Conservation (phyloP, 2,329 filamentous ascomycete genomes). For the Ophioceras dolichostomum region DNA sequence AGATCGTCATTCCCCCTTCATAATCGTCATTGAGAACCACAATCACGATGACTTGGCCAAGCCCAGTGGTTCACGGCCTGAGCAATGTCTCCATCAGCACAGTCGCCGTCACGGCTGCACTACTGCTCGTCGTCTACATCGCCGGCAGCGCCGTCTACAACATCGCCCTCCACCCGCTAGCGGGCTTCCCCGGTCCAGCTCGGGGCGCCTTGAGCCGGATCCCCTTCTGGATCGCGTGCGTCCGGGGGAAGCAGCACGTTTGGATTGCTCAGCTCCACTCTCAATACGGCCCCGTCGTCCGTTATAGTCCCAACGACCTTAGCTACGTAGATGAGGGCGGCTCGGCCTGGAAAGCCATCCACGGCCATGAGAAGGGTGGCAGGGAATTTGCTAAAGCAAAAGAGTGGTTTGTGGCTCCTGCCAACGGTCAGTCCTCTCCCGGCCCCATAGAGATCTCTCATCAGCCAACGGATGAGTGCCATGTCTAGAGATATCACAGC, state of each 20-base stretch:
- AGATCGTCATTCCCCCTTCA: too few relatives aligned
- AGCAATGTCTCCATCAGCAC: not conserved
- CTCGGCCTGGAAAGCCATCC: conserved; percentile 1
- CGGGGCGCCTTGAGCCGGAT: conserved; percentile 11
- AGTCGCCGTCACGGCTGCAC: too few relatives aligned
- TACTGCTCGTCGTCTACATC: conserved; percentile 1
- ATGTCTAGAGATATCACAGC: too few relatives aligned
- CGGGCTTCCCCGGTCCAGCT: conserved; percentile 17
- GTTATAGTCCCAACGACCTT: conserved; percentile 2
- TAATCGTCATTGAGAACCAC: too few relatives aligned
- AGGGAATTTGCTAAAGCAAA: not conserved
- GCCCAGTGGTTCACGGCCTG: too few relatives aligned
- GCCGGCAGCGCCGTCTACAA: conserved; percentile 18
- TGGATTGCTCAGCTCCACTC: not conserved
- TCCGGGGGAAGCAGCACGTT: not conserved
- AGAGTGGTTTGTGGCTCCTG: not conserved
- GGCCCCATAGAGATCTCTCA: too few relatives aligned
- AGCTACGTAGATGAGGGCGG: not conserved
- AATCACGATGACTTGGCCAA: too few relatives aligned
- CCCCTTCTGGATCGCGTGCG: not conserved
- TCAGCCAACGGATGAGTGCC: too few relatives aligned
- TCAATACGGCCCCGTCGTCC: conserved; percentile 3
- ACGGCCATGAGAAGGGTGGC: not conserved
- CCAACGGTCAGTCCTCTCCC: not conserved
- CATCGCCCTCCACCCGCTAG: conserved; percentile 20